A percentile compares a stretch with the other conserved stretches of the same genome.
These are phyloP conservation scores for Stentor coeruleus DNA, from an alignment of 73 alveolate genomes.

Conservation along the genomic window DNA sequence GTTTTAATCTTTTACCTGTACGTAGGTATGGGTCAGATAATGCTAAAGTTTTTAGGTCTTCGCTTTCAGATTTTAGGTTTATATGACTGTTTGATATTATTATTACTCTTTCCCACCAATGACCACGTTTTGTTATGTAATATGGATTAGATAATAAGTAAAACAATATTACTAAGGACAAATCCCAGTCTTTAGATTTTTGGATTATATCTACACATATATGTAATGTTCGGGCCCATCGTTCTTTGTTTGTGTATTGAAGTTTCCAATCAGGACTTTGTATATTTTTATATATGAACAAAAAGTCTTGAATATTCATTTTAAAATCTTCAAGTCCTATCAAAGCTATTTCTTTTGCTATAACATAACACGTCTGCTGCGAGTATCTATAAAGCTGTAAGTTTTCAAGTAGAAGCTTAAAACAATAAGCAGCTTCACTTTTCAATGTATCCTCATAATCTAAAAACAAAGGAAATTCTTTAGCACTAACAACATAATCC, in stretches of 20 bases:
- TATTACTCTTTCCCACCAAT: conserved; percentile 21
- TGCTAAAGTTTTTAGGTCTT: neutral
- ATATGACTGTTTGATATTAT: neutral
- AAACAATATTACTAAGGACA: neutral
- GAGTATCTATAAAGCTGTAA: neutral
- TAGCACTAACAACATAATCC: neutral
- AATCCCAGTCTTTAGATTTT: neutral
- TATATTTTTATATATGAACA: neutral
- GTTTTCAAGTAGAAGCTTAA: neutral
- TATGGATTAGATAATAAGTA: neutral
- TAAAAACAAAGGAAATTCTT: too few species aligned
- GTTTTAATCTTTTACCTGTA: neutral
- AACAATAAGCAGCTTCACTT: neutral
- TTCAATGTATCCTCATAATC: neutral
- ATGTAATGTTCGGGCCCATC: neutral
- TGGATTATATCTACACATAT: neutral
- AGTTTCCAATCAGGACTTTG: neutral
- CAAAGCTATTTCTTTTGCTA: neutral
- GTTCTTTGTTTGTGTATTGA: neutral
- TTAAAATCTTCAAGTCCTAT: neutral
- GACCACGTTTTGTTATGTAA: conserved; percentile 12
- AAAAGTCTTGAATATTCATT: neutral
- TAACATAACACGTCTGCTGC: neutral
- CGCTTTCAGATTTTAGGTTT: neutral
- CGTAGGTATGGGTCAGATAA: neutral